Base-by-base conservation (phyloP, 257 asterid species). In the Scutellaria minor region DNA sequence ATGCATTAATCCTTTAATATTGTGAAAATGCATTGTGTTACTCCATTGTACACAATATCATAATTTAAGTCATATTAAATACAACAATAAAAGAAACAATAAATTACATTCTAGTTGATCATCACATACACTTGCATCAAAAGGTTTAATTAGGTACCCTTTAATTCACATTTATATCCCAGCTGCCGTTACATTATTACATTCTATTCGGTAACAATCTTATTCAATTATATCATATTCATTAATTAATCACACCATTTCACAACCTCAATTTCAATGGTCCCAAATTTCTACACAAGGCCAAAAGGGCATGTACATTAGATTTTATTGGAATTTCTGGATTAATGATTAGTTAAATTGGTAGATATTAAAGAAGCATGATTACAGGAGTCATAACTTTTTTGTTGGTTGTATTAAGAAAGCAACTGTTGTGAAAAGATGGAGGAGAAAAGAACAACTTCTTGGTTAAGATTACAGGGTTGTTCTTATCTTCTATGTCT, bases 381-480 rank as follows among this genome's bases (percentile, higher is more conserved):
- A 68, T 12, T 13, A 22, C 7, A 44, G n/a, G 31, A 14, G 41
- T 22, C 44, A 48, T 66, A 68, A 56, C 20, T 14, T 31, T 7
- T 54, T 39, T 27, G 62, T 68, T 60, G 52, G 35, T 27, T 70
- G 22, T 70, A 61, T 39, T 3, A 46, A 71, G 77, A 77, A 71
- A 64, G 74, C 64, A 71, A 77, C 42, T 13, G 77, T 42, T 52
- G 65, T 45, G 57, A 41, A 67, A 75, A 67, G 41, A 40, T 24
- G 7, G 68, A 18, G 9, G 31, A 71, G 27, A 12, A 44, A 58
- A 50, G 62, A 48, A 40, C n/a, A 77, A 50, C 65, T 77, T 71
- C 31, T 40, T 64, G 81, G 81, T 64, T 70, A 77, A 70, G 77
- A 70, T 64, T 70, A 31, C 57, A n/a, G n/a, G n/a, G n/a, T 64